Base-by-base conservation (phyloP, 2,329 filamentous ascomycete species). In the Phaeomoniella chlamydospora region DNA sequence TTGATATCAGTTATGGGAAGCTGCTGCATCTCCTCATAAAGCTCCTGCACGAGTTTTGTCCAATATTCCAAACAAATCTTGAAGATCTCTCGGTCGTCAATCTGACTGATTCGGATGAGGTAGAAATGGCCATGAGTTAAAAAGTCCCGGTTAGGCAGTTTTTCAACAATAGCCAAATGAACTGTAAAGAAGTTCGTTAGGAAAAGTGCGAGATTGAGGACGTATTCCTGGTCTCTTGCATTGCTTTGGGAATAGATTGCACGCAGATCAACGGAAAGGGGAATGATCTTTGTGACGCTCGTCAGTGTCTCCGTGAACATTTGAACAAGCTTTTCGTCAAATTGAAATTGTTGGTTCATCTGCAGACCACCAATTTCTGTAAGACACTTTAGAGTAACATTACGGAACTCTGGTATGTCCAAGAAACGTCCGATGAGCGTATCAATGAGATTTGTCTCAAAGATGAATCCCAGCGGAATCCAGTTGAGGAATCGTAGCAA, bases 21-120 rank as follows among this genome's bases (percentile, higher is more conserved):
- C 44, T 86, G 75, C 59, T 98, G 90, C 87, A 96, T 94, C 65
- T 98, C 90, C 56, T 98, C 90, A 56, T 96, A 98, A 15, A 98
- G 72, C 59, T 96, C 90, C 52, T 93, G 88, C 4, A 98, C 92
- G 35, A 96, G 72, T 62, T 94, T 96, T 26, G 92, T 90, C 90
- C 90, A 98, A 65, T 98, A 98, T 57, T 98, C 92, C 43, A 98
- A 68, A 55, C 84, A 93, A 52, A 98, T 98, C 70, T 98, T 98
- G 74, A 98, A 98, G 45, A 98, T 94, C 58, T 98, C 90, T 37
- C 90, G 80, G 53, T 98, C 92, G 47, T 98, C 90, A 46, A 98
- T 98, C 62, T 98, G 87, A 33, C 87, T 94, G 58, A 98, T 94
- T 43, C 88, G 80, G 52, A 98, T 94, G 11, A 98, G 76, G 59